Percentiles rank a stretch among this genome's conserved stretches.
Conservation (phyloP, 306 rosid species). For the Casuarina glauca region DNA sequence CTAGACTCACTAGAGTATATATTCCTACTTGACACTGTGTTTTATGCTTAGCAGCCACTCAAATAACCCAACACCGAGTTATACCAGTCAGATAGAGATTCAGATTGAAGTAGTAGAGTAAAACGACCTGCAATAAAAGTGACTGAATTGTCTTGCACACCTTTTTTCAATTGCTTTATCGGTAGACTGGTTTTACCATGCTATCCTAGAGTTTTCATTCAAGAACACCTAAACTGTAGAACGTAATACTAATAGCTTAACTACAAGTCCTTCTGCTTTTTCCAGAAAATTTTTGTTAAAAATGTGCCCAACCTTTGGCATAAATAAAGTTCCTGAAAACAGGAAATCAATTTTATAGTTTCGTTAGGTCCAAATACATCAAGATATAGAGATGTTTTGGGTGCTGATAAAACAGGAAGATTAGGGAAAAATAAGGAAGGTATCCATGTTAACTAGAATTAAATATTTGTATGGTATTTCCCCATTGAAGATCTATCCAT, state of each 20-base stretch:
- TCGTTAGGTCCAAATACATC: slow-evolving; percentile 2
- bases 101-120: background rate
- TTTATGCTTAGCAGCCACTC: background rate
- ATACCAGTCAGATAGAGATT: background rate
- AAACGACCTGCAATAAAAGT: background rate
- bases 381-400: background rate
- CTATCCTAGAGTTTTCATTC: background rate
- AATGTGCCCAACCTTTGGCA: background rate
- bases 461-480: background rate
- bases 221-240: background rate
- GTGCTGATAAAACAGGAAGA: background rate
- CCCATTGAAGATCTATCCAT: background rate
- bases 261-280: background rate
- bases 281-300: background rate
- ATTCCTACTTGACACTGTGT: background rate
- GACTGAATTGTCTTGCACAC: background rate
- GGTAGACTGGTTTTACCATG: background rate
- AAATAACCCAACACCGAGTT: background rate
- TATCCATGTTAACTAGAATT: background rate
- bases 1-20: background rate
- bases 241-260: background rate
- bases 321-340: background rate
- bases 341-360: background rate
- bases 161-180: background rate
- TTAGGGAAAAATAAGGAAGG: background rate